phyloP scores from a whole-genome alignment of 192 early-diverging fungal species.

The Backusella psychrophila region DNA sequence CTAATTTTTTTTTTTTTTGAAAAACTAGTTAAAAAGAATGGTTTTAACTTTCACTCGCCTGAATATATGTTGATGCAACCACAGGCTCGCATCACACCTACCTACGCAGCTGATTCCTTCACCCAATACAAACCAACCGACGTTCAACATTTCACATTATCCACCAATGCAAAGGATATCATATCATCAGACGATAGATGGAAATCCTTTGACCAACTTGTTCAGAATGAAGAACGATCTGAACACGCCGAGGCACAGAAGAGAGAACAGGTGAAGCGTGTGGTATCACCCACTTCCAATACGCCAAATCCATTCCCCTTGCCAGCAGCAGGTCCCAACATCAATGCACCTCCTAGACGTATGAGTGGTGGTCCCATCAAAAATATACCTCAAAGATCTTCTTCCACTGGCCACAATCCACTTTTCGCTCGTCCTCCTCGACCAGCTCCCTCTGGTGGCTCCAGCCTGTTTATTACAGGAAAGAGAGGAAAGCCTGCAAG shows the following conservation, averaged over 20 bases:
- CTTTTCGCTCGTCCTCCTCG: not conserved
- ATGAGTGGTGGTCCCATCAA: not conserved
- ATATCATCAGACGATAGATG: conserved; percentile 6
- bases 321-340: not conserved
- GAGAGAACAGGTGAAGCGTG: not conserved
- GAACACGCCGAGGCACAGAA: not conserved
- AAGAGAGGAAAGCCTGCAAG: not conserved
- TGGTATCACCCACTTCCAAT: not conserved
- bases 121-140: not conserved
- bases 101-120: not conserved
- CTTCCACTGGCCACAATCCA: not conserved
- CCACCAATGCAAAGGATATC: not conserved
- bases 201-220: not conserved
- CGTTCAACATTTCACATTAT: conserved; percentile 4
- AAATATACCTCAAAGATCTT: not conserved
- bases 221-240: conserved; percentile 12
- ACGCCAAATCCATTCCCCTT: not conserved
- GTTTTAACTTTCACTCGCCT: conserved; percentile 21
- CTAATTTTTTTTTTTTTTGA: not conserved
- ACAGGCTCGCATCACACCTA: not conserved
- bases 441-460: not conserved
- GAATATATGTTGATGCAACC: conserved; percentile 16
- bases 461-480: not conserved
- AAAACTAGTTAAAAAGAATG: conserved; percentile 10
- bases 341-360: not conserved